phyloP scores from a whole-genome alignment of 2,329 filamentous ascomycete species.

The Nigrospora osmanthi region DNA sequence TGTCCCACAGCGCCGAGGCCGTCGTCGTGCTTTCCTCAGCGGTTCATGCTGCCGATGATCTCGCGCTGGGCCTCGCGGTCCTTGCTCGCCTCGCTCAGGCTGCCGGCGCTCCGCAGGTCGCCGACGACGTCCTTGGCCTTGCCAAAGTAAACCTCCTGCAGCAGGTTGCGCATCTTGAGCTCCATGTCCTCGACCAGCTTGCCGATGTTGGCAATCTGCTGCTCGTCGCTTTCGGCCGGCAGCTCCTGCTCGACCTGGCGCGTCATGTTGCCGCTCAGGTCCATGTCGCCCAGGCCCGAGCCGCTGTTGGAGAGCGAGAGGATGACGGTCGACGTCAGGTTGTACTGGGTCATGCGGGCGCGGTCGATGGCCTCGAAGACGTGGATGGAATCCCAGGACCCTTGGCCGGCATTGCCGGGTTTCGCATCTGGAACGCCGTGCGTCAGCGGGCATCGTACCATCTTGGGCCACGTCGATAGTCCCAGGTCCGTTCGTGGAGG shows the following conservation, averaged over 20 bases:
- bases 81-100: constrained; percentile 74
- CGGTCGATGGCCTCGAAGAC: constrained; percentile 96
- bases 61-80: constrained; percentile 83
- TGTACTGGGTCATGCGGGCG: constrained; percentile 89
- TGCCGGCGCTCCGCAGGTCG: constrained; percentile 79
- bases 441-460: background rate
- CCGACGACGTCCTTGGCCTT: constrained; percentile 98
- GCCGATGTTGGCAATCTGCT: constrained; percentile 93
- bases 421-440: constrained; percentile 46
- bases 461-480: too few relatives aligned
- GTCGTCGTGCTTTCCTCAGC: constrained; percentile 7
- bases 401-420: constrained; percentile 58
- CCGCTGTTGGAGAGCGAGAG: constrained; percentile 67
- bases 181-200: constrained; percentile 98
- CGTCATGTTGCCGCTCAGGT: constrained; percentile 96
- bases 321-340: constrained; percentile 95
- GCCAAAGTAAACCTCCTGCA: constrained; percentile 99
- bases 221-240: constrained; percentile 80
- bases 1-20: too few relatives aligned
- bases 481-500: too few relatives aligned
- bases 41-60: constrained; percentile 59
- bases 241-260: constrained; percentile 90
- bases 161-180: constrained; percentile 94
- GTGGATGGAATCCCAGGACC: constrained; percentile 97
- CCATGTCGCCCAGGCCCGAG: constrained; percentile 67